Evolutionary conservation across 805 yeast genomes (phyloP).

Genomic region (Cyberlindnera suaveolens): DNA sequence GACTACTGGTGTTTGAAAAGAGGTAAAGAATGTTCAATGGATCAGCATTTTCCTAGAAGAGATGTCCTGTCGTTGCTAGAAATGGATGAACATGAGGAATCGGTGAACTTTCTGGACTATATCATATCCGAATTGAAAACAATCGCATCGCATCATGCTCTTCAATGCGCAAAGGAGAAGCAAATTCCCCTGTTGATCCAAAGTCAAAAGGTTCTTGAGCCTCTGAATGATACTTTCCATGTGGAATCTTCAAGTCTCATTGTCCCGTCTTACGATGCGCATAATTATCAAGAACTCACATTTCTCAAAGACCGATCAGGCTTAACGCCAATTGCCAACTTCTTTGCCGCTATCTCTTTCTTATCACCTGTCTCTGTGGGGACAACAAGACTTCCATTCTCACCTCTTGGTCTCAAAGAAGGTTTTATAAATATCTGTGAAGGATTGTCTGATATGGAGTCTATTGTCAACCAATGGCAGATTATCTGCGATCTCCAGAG

Average conservation of each 20-base stretch:
- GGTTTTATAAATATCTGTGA: constrained; percentile 6
- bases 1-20: constrained; percentile 14
- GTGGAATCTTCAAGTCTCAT: constrained; percentile 4
- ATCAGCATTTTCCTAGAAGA: constrained; percentile 5
- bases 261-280: constrained; percentile 12
- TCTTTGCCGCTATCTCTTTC: constrained; percentile 9
- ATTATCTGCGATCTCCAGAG: constrained; percentile 5
- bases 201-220: constrained; percentile 1
- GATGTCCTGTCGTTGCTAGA: neutral
- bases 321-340: constrained; percentile 10
- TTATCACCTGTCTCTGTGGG: constrained; percentile 2
- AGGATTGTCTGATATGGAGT: constrained; percentile 8
- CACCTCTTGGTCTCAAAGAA: constrained; percentile 7
- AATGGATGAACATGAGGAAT: neutral
- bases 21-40: constrained; percentile 9
- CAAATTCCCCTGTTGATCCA: constrained; percentile 4
- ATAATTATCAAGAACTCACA: constrained; percentile 10
- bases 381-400: neutral
- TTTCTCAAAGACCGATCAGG: constrained; percentile 9
- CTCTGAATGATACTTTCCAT: constrained; percentile 6
- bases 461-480: constrained; percentile 13
- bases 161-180: constrained; percentile 1
- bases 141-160: constrained; percentile 10
- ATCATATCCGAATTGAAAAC: constrained; percentile 8
- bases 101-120: constrained; percentile 3